Base-by-base conservation (phyloP, 2,329 filamentous ascomycete genomes). In the Fusarium brachygibbosum region DNA sequence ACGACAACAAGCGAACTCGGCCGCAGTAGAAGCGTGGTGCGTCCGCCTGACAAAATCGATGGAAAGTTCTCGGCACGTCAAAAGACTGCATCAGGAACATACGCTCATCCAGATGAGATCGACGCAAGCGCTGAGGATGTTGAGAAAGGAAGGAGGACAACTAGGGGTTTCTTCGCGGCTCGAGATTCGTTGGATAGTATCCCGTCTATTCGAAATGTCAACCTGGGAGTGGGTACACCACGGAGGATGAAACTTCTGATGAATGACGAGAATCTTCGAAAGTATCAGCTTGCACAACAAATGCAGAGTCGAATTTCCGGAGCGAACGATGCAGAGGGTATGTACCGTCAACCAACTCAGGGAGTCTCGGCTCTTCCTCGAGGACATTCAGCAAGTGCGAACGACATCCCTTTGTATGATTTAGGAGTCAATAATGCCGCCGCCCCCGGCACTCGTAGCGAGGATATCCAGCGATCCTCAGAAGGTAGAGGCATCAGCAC, bases 31-130 rank as follows among this genome's bases (percentile, higher is more conserved):
- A 91, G 78, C 83, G 88, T 79, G 40, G 83, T 97, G 23, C 88
- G 91, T 70, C 94, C 95, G 0, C 90, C 92, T 1, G 87, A 90
- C 68, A 86, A 87, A 61, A 81, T 97, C 37, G 91, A 95, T 72
- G 93, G 93, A 59, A 89, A 90, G 67, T 97, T 98, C 75, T 88
- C 91, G 4, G 88, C 90, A 11, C 88, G 92, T 4, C 87, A 92
- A 75, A 86, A 87, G 73, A 86, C 90, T 35, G 84, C 89, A 13
- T 87, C 88, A 53, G 91, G 91, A 28, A 90, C 87, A 79, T 94
- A 93, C 76, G 82, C 87, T 64, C 89, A 93, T 75, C 82, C 82
- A 12, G 91, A 93, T 76, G 90, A 92, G 69, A 90, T 67, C 5
- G 67, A 70, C 29, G 45, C 58, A 11, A 63, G 59, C 21, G 37